Conservation (phyloP, 495 filamentous ascomycete genomes). For the Neurospora sp. region DNA sequence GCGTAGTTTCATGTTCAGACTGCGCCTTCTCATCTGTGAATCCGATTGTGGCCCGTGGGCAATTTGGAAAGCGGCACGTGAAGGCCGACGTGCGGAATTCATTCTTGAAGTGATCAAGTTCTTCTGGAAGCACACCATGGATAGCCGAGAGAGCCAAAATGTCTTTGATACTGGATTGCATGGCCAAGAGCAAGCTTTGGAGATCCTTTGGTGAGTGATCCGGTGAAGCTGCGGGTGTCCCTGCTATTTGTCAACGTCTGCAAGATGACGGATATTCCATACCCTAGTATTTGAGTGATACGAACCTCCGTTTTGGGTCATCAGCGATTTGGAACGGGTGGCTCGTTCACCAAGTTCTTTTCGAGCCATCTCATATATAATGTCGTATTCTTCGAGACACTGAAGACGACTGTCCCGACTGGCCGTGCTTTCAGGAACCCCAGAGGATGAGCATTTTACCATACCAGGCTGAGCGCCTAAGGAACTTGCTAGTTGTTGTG, state of each 20-base stretch:
- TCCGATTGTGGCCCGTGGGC: background rate
- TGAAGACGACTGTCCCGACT: background rate
- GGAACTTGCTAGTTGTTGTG: background rate
- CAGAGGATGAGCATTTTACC: background rate
- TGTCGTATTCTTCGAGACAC: background rate
- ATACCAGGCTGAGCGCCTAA: background rate
- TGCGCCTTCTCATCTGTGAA: background rate
- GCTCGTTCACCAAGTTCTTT: background rate
- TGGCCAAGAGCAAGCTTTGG: background rate
- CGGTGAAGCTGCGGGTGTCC: background rate
- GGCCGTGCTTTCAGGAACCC: background rate
- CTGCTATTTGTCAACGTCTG: background rate
- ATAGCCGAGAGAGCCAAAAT: background rate
- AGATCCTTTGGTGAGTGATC: background rate
- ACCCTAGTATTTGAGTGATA: background rate
- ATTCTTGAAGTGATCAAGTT: constrained; percentile 16
- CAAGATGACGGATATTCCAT: too few relatives aligned
- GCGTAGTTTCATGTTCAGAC: background rate
- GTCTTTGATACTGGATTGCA: background rate
- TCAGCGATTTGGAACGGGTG: background rate
- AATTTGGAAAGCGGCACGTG: constrained; percentile 13
- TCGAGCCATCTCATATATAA: background rate
- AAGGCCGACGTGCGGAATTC: constrained; percentile 12
- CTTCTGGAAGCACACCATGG: constrained; percentile 7
- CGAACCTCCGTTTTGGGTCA: background rate